Percentiles rank a stretch among this genome's conserved stretches.
Conservation (phyloP, 1,284 basidiomycete species). For the Heterobasidion irregulare region DNA sequence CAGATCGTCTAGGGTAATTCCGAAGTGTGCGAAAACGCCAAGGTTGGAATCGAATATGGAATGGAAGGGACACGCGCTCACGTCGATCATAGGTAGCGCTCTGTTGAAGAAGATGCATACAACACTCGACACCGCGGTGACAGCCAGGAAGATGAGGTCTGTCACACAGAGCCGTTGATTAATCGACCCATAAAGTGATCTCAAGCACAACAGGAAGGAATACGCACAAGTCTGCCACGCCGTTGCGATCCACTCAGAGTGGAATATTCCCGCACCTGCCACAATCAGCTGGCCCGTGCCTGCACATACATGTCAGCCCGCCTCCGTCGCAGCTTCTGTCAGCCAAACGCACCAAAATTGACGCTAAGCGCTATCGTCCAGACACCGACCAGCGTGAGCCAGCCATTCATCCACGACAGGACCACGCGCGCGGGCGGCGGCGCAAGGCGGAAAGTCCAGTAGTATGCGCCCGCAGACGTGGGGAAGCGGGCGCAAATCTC, state of each 20-base stretch:
- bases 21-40: neutral
- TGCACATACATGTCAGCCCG: conserved; percentile 13
- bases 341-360: conserved; percentile 31
- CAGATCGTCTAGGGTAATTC: conserved; percentile 30
- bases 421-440: conserved; percentile 32
- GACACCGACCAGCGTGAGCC: conserved; percentile 47
- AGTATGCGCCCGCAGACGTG: conserved; percentile 49
- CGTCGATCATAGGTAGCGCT: conserved; percentile 40
- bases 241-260: conserved; percentile 37
- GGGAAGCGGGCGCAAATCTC: conserved; percentile 51
- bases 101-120: conserved; percentile 42
- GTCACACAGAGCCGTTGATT: neutral
- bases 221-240: conserved; percentile 44
- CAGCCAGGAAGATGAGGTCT: conserved; percentile 45
- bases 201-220: neutral
- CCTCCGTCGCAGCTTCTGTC: too few species aligned
- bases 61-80: conserved; percentile 9
- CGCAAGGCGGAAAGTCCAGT: conserved; percentile 46
- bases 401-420: conserved; percentile 48
- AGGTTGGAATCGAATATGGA: too few species aligned
- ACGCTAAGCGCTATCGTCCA: conserved; percentile 47
- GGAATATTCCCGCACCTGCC: conserved; percentile 40
- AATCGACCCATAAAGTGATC: too few species aligned
- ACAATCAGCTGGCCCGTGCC: conserved; percentile 43
- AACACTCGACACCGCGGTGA: conserved; percentile 30